These are phyloP conservation scores for Novymonas esmeraldas DNA, from an alignment of 208 protist genomes.

Conservation along the genomic window DNA sequence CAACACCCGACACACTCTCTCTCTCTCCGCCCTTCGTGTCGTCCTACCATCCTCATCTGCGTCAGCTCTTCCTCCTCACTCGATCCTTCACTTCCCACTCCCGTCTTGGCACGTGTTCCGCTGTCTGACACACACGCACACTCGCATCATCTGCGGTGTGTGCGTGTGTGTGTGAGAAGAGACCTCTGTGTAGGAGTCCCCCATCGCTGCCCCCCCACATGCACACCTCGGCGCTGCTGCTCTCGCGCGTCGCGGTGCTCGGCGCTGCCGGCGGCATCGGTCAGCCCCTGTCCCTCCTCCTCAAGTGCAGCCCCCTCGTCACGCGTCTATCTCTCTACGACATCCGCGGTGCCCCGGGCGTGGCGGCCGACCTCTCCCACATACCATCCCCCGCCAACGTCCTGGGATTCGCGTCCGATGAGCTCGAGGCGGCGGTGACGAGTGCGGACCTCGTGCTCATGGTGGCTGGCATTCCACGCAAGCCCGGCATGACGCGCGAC, in stretches of 20 bases:
- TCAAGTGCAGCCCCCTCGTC: constrained; percentile 88
- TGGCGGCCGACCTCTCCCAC: constrained; percentile 92
- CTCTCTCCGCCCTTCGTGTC: no score
- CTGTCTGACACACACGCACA: no score
- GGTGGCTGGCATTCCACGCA: constrained; percentile 95
- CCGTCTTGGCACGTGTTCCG: no score
- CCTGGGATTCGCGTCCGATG: constrained; percentile 62
- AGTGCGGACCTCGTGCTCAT: constrained; percentile 92
- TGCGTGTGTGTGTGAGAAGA: no score
- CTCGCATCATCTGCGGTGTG: no score
- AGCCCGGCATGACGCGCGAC: constrained; percentile 96
- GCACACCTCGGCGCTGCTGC: constrained; percentile 11
- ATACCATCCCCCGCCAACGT: constrained; percentile 83
- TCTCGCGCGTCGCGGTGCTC: constrained; percentile 85
- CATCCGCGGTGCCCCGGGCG: constrained; percentile 79
- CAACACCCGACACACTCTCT: no score
- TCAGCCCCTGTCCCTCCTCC: constrained; percentile 94
- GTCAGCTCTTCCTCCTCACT: no score
- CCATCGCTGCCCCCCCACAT: no score
- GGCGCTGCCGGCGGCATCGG: constrained; percentile 96
- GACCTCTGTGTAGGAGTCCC: no score
- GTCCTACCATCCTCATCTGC: no score
- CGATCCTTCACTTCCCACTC: no score
- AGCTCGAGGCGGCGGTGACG: constrained; percentile 71
- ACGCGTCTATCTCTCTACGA: constrained; percentile 91